Conservation (phyloP, 495 filamentous ascomycete genomes). For the Aspergillus heteromorphus region DNA sequence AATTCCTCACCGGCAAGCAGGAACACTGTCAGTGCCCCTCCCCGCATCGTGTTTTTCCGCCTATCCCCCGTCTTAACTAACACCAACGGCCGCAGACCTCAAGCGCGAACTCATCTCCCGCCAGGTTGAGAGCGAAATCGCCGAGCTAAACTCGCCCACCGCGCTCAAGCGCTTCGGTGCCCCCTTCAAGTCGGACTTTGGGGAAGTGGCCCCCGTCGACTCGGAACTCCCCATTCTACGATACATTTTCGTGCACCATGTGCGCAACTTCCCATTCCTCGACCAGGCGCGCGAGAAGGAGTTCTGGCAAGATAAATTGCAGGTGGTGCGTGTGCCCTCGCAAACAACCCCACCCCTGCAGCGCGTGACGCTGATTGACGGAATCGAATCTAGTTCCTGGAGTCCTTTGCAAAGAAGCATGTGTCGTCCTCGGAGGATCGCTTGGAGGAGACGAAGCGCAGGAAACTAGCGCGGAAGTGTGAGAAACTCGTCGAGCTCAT, state of each 20-base stretch:
- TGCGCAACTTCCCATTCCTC: slow-evolving; percentile 95
- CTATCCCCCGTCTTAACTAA: not conserved
- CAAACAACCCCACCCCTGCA: not conserved
- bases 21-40: slow-evolving; percentile 72
- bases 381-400: slow-evolving; percentile 63
- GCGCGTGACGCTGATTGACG: slow-evolving; percentile 1
- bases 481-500: slow-evolving; percentile 95
- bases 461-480: slow-evolving; percentile 86
- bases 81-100: slow-evolving; percentile 59
- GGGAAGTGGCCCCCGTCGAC: slow-evolving; percentile 88
- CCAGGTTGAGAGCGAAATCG: slow-evolving; percentile 84
- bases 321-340: slow-evolving; percentile 62
- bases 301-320: slow-evolving; percentile 98
- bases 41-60: not conserved
- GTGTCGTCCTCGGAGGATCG: slow-evolving; percentile 96
- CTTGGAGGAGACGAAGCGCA: slow-evolving; percentile 89
- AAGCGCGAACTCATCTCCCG: slow-evolving; percentile 91
- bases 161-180: slow-evolving; percentile 93
- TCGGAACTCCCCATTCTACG: slow-evolving; percentile 90
- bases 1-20: slow-evolving; percentile 86
- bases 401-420: slow-evolving; percentile 96
- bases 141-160: slow-evolving; percentile 87
- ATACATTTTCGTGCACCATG: slow-evolving; percentile 97
- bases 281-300: slow-evolving; percentile 96
- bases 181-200: slow-evolving; percentile 85